Percentiles rank a stretch among this genome's conserved stretches.
These are phyloP conservation scores for Colletotrichum eremochloae DNA, from an alignment of 2,329 filamentous ascomycete genomes.

Conservation along the genomic window DNA sequence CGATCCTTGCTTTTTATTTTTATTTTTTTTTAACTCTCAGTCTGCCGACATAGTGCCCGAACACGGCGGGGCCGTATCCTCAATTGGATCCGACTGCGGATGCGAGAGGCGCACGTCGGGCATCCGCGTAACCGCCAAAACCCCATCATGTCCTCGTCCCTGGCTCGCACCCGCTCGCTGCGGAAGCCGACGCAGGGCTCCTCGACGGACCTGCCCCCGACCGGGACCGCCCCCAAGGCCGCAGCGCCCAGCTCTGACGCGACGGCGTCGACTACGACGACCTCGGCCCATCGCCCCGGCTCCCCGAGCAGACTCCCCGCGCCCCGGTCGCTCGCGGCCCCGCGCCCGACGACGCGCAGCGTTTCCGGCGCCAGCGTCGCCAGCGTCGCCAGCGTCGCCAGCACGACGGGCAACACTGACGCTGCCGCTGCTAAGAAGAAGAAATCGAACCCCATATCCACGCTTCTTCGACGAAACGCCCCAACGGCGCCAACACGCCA, in stretches of 20 bases:
- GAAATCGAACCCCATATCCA: constrained; percentile 22
- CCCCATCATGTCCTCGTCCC: constrained; percentile 56
- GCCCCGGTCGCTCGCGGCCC: constrained; percentile 19
- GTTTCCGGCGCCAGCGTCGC: constrained; percentile 27
- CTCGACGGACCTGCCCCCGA: constrained; percentile 39
- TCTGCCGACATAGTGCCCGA: not conserved
- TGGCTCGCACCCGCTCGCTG: constrained; percentile 63
- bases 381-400: not conserved
- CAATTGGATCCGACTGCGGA: not conserved
- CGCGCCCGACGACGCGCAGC: constrained; percentile 33
- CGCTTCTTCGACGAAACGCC: constrained; percentile 16
- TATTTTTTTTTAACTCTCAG: too few relatives aligned
- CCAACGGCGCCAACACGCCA: constrained; percentile 18
- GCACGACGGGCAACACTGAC: constrained; percentile 15
- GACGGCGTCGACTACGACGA: not conserved
- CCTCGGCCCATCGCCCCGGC: constrained; percentile 16
- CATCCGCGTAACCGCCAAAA: not conserved
- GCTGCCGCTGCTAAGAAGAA: constrained; percentile 40
- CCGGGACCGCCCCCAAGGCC: constrained; percentile 4
- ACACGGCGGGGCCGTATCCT: not conserved
- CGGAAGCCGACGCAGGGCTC: constrained; percentile 56
- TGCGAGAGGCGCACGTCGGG: too few relatives aligned
- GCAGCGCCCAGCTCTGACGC: constrained; percentile 3
- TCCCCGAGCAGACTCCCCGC: constrained; percentile 40
- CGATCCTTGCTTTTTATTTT: not conserved